These are phyloP conservation scores for Williopsis jadinii DNA, from an alignment of 1,139 yeast species.

Conservation along the genomic window DNA sequence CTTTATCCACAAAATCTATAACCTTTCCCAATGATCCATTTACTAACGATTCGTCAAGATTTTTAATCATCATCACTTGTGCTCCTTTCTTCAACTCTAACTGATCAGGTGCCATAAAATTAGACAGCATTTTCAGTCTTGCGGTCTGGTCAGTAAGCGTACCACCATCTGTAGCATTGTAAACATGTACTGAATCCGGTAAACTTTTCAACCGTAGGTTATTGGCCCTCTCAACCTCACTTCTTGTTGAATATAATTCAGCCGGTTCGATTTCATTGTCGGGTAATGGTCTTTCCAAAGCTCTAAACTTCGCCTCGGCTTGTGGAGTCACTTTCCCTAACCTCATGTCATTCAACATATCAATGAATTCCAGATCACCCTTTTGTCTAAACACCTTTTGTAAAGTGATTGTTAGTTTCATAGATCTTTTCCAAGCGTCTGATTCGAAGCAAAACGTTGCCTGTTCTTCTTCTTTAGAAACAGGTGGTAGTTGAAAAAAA, in stretches of 20 bases:
- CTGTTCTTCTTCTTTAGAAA: slow-evolving; percentile 33
- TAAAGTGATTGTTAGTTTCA: slow-evolving; percentile 61
- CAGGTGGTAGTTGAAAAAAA: slow-evolving; percentile 89
- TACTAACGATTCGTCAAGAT: slow-evolving; percentile 78
- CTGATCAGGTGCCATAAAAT: slow-evolving; percentile 63
- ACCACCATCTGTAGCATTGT: slow-evolving; percentile 61
- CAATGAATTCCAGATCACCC: slow-evolving; percentile 70
- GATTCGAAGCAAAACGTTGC: slow-evolving; percentile 71
- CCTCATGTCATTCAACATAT: slow-evolving; percentile 85
- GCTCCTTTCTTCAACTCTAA: slow-evolving; percentile 71
- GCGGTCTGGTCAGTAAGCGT: slow-evolving; percentile 36
- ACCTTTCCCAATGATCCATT: slow-evolving; percentile 92
- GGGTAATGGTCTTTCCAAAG: slow-evolving; percentile 49
- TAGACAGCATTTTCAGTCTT: slow-evolving; percentile 41
- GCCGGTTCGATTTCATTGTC: slow-evolving; percentile 81
- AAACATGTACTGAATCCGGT: slow-evolving; percentile 37
- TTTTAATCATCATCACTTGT: slow-evolving; percentile 95
- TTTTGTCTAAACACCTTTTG: slow-evolving; percentile 86
- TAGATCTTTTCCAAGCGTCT: slow-evolving; percentile 58
- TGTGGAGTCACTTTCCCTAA: slow-evolving; percentile 55
- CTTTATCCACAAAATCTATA: slow-evolving; percentile 61
- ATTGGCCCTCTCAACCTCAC: slow-evolving; percentile 81
- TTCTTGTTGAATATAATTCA: slow-evolving; percentile 74
- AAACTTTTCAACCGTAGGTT: slow-evolving; percentile 43
- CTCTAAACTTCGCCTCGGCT: slow-evolving; percentile 48